Conservation (phyloP, 495 filamentous ascomycete genomes). For the Trichoderma virens region DNA sequence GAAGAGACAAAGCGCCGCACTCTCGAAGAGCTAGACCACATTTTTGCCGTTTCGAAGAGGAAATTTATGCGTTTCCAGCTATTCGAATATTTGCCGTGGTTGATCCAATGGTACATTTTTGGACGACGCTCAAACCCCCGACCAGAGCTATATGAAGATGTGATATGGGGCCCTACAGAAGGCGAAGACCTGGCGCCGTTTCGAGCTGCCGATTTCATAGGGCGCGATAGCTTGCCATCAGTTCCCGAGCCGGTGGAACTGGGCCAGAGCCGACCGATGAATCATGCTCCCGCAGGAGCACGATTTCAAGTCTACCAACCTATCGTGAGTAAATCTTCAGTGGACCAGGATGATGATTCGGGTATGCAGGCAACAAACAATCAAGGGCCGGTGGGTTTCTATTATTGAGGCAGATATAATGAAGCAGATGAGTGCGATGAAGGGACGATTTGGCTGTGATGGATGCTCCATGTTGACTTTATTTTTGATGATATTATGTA, state of each 20-base stretch:
- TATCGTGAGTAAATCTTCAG: background rate
- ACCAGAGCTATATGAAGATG: slow-evolving; percentile 1
- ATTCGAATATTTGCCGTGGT: slow-evolving; percentile 22
- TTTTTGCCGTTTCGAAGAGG: slow-evolving; percentile 24
- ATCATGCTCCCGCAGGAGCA: no score
- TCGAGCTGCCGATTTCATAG: background rate
- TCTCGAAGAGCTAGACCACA: slow-evolving; percentile 24
- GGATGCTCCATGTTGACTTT: background rate
- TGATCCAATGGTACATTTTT: slow-evolving; percentile 20
- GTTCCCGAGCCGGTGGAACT: background rate
- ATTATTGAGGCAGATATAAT: background rate
- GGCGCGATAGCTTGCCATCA: background rate
- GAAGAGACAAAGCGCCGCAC: slow-evolving; percentile 24
- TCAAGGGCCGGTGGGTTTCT: background rate
- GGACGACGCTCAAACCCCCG: background rate
- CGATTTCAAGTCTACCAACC: background rate
- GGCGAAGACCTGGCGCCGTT: slow-evolving; percentile 10
- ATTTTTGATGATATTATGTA: background rate
- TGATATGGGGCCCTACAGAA: slow-evolving; percentile 6
- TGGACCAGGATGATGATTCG: background rate
- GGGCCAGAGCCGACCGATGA: no score
- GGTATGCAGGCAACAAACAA: background rate
- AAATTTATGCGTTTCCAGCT: slow-evolving; percentile 24
- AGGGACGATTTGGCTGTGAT: background rate
- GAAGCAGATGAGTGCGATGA: no score